phyloP scores from a whole-genome alignment of 306 rosid genomes.

The Comarum palustre region DNA sequence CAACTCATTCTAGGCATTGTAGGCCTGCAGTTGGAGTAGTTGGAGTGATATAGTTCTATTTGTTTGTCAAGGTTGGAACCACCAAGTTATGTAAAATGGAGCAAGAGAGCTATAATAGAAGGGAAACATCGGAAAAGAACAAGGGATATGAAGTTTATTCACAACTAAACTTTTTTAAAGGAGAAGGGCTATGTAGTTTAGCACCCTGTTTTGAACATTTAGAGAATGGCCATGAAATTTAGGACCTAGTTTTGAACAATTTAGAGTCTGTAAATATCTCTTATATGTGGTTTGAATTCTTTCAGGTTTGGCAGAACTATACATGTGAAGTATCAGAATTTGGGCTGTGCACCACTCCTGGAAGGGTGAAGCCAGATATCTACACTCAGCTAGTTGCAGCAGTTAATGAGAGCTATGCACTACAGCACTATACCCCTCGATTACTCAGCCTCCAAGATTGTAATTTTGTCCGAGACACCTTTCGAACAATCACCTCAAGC shows the following conservation, averaged over 20 bases:
- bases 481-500: constrained; percentile 60
- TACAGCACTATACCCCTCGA: constrained; percentile 81
- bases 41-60: background rate
- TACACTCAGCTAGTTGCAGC: constrained; percentile 72
- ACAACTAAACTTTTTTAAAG: background rate
- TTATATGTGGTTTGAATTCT: constrained; percentile 10
- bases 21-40: background rate
- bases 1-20: background rate
- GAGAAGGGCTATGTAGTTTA: background rate
- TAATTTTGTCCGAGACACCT: constrained; percentile 84
- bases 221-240: background rate
- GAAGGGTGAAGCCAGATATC: constrained; percentile 75
- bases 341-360: constrained; percentile 58
- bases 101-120: background rate
- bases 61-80: background rate
- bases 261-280: background rate
- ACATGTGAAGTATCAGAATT: constrained; percentile 60
- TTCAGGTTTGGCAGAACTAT: constrained; percentile 81
- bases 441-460: constrained; percentile 84
- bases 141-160: background rate
- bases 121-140: background rate
- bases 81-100: background rate
- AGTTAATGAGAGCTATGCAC: constrained; percentile 82
- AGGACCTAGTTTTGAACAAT: background rate
- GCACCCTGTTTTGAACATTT: background rate